Base-by-base conservation (phyloP, 1,284 basidiomycete species). In the Mrakiaceae sp. region DNA sequence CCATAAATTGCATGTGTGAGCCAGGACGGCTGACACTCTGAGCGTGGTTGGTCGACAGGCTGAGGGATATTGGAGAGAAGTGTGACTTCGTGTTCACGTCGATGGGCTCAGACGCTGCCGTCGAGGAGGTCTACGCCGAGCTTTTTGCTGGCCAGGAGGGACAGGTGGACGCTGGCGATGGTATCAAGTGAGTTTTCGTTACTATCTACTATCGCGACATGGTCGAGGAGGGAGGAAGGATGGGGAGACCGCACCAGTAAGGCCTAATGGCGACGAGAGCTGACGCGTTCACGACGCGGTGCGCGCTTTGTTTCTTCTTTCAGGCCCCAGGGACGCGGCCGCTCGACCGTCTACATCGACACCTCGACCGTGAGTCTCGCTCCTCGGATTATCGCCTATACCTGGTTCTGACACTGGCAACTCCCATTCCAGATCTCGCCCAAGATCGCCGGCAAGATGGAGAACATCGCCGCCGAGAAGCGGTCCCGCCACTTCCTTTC, bases 21-120 rank as follows among this genome's bases (percentile, higher is more conserved):
- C n/a, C n/a, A n/a, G 48, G n/a, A 49, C 9, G n/a, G 9, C 48
- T 10, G n/a, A 49, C 48, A 49, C 48, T 9, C 9, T 3, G 48
- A n/a, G 48, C 9, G 2, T 10, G 48, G n/a, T 49, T 49, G n/a
- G 48, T n/a, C 9, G 9, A n/a, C 48, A n/a, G n/a, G 6, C 66
- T 76, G 11, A 59, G 71, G 47, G 73, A 75, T 63, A 73, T 78
- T 50, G 75, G 72, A 7, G 65, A 70, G 64, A 70, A 73, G 70
- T 88, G 87, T 72, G 89, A 95, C 75, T 77, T 95, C 69, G 82
- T 95, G 71, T 78, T 95, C 72, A 88, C 88, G 53, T 86, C 82
- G 67, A 80, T 95, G 43, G 81, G 83, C 12, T 83, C 82, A 69
- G 92, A 96, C 70, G 81, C 81, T 7, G 87, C 83, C 8, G 87